Base-by-base conservation (phyloP, 2,329 filamentous ascomycete species). In the Monosporascus sp. region DNA sequence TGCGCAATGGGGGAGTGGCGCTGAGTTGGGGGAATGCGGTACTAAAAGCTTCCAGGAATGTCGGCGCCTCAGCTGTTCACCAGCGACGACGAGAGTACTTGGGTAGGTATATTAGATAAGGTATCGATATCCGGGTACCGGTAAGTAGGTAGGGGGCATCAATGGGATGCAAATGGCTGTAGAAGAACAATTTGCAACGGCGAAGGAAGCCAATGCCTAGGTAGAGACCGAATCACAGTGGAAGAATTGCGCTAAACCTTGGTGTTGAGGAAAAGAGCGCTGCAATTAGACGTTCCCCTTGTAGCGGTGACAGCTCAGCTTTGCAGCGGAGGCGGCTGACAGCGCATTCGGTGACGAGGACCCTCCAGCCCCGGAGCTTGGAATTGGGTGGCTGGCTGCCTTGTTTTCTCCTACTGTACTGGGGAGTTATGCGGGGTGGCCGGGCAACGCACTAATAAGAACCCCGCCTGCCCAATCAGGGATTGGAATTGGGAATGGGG, bases 1-100 rank as follows among this genome's bases (percentile, higher is more conserved):
- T 60, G 60, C 53, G 53, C 55, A 51, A 48, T 50, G 44, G 44
- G 47, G 47, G 47, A 51, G 45, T 41, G 9, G 37, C 11, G 31
- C 31, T 35, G 9, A 9, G 31, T 14, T 26, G 24, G 48, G 37
- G 15, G 51, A n/a, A 51, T 38, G 49, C 47, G 53, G 49, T 45
- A 51, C 47, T 38, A 31, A 31, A 28, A 20, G 28, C 28, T 48
- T 51, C 31, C 31, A 35, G 59, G 57, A 60, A 61, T 60, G 58
- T 51, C 37, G 35, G 40, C 38, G 20, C 22, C 44, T 22, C 35
- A 52, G 20, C 28, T 47, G 51, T 37, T 49, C 44, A 53, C 41
- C 37, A 48, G 40, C 48, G 38, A 46, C 5, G 50, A 26, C 31
- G 47, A 45, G 48, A 31, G 28, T 37, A 51, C 18, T 48, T 48